These are phyloP conservation scores for Apiospora koreana DNA, from an alignment of 2,329 filamentous ascomycete species.

Conservation along the genomic window DNA sequence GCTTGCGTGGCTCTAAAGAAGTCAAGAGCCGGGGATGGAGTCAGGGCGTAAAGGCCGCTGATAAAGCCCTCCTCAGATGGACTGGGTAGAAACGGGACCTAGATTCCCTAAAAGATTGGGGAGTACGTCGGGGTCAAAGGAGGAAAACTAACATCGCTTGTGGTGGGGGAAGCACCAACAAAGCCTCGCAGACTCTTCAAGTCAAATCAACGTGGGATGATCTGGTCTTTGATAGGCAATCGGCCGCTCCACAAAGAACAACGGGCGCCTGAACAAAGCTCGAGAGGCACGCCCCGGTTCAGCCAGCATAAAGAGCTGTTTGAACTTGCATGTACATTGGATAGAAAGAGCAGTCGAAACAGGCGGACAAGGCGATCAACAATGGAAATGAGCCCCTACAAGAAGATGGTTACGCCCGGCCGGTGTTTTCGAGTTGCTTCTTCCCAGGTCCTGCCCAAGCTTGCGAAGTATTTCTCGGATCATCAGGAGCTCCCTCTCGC, in stretches of 20 bases:
- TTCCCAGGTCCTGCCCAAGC: constrained; percentile 4
- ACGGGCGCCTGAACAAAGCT: not conserved
- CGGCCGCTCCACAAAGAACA: not conserved
- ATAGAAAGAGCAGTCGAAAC: not conserved
- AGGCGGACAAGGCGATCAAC: not conserved
- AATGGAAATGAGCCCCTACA: not conserved
- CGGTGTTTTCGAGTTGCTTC: not conserved
- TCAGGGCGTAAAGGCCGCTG: not conserved
- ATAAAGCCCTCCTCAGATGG: not conserved
- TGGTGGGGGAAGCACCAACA: not conserved
- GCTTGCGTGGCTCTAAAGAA: constrained; percentile 46
- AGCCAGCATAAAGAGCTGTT: not conserved
- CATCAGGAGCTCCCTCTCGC: not conserved
- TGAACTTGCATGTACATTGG: not conserved
- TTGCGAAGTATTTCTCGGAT: not conserved
- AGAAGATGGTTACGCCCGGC: not conserved
- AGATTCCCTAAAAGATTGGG: not conserved
- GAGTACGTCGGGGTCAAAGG: not conserved
- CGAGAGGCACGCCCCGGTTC: not conserved
- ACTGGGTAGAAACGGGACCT: not conserved
- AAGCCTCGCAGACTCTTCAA: not conserved
- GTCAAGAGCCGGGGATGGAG: not conserved
- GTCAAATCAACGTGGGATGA: not conserved
- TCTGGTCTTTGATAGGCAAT: not conserved
- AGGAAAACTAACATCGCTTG: too few relatives aligned